Evolutionary conservation across 2,329 filamentous ascomycete genomes (phyloP), one percentile per base, ranked within the genome.

Genomic region (Pleoardoris graminearum): DNA sequence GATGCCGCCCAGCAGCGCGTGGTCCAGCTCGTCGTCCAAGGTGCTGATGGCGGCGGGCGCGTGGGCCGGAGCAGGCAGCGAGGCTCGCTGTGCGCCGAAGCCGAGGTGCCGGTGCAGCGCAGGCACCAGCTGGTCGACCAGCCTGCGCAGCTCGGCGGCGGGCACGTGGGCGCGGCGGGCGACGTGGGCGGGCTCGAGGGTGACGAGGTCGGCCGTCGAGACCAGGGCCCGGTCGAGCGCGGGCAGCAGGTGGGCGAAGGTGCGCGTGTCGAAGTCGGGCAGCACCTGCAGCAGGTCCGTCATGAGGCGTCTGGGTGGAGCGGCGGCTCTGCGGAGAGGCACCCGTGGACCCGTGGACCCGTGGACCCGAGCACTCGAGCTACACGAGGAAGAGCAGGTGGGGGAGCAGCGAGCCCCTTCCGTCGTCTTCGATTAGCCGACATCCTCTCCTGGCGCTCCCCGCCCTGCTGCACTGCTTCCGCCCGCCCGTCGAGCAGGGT

Each of bases 101-200:
- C 77, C 77, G 51, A 84, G 79, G 64, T 91, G 84, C 16, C 76
- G 77, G 59, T 90, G 87, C 29, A 96, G 76, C 11, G 84, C 85
- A 22, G 79, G 76, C 29, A 90, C 76, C 27, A 96, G 77, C 48
- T 86, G 85, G 50, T 82, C 80, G 57, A 85, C 82, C 30, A 97
- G 79, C 55, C 86, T 85, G 73, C 87, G 89, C 62, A 97, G 80
- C 68, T 97, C 91, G 33, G 88, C 81, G 7, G 93, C 79, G 2
- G 93, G 91, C 16, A 96, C 80, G 58, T 88, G 86, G 44, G 91
- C 92, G 71, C 90, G 88, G 77, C 89, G 94, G 51, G 91, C 91
- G 59, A 97, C 84, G 67, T 96, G 89, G 55, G 86, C 80, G 3
- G 87, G 82, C 67, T 96, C 90, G 57, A 95, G 85, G 2, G 90